phyloP scores from a whole-genome alignment of 2,329 filamentous ascomycete species.

The Cladosporium halotolerans region DNA sequence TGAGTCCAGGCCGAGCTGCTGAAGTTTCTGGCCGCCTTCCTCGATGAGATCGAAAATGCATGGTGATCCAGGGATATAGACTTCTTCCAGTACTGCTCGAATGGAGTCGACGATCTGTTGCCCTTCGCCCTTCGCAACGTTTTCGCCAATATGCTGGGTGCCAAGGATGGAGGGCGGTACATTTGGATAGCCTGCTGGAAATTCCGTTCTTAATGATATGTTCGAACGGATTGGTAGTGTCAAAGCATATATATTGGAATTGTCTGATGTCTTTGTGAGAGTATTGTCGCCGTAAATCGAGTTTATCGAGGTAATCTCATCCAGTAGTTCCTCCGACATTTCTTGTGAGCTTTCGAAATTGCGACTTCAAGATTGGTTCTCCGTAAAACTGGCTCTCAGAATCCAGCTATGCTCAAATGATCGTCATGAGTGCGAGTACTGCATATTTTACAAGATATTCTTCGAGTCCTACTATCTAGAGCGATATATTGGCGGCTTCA shows the following conservation, averaged over 20 bases:
- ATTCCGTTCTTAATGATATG: conserved; percentile 53
- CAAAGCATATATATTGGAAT: conserved; percentile 50
- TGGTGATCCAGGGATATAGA: conserved; percentile 68
- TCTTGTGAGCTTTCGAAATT: not conserved
- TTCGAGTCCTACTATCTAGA: not conserved
- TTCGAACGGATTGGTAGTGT: conserved; percentile 58
- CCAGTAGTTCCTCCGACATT: conserved; percentile 47
- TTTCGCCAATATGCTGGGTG: conserved; percentile 68
- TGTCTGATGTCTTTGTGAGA: conserved; percentile 33
- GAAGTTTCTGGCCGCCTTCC: conserved; percentile 32
- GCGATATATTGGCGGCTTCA: not conserved
- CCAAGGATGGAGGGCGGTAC: conserved; percentile 67
- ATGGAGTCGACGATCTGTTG: conserved; percentile 64
- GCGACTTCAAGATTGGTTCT: not conserved
- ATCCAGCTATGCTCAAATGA: no score
- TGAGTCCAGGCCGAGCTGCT: conserved; percentile 25
- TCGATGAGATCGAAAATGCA: conserved; percentile 92
- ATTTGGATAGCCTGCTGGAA: conserved; percentile 68
- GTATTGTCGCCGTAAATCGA: conserved; percentile 73
- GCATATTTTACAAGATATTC: no score
- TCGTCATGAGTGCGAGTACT: no score
- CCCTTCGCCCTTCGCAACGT: conserved; percentile 63
- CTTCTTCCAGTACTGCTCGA: conserved; percentile 57
- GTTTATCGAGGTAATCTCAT: conserved; percentile 77
- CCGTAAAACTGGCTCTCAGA: no score